These are phyloP conservation scores for Vanrija sp. DNA, from an alignment of 1,284 basidiomycete species.

Conservation along the genomic window DNA sequence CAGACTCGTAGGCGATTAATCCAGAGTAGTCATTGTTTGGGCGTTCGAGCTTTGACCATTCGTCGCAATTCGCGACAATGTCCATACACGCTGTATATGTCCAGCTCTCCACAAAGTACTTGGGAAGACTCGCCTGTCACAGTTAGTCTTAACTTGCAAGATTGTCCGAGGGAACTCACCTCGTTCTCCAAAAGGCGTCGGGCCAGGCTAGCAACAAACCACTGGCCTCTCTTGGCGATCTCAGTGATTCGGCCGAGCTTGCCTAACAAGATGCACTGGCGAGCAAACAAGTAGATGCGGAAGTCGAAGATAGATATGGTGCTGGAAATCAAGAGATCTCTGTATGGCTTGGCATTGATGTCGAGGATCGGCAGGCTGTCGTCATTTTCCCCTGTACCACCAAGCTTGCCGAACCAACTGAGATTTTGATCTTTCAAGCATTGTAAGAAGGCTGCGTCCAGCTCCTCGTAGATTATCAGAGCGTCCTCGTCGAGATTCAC, in stretches of 20 bases:
- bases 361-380: constrained; percentile 80
- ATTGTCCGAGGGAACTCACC: constrained; percentile 52
- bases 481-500: constrained; percentile 88
- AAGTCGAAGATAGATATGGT: constrained; percentile 93
- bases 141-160: constrained; percentile 2
- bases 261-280: constrained; percentile 75
- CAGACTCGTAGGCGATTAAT: constrained; percentile 50
- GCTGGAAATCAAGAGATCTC: constrained; percentile 83
- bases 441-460: constrained; percentile 80
- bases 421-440: constrained; percentile 69
- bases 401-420: constrained; percentile 83
- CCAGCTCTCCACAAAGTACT: constrained; percentile 87
- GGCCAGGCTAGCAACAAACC: constrained; percentile 43
- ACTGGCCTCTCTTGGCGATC: constrained; percentile 64
- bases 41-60: constrained; percentile 57
- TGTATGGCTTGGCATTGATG: constrained; percentile 74
- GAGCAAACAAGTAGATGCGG: constrained; percentile 81
- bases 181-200: constrained; percentile 62
- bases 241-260: constrained; percentile 73
- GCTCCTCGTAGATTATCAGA: constrained; percentile 81
- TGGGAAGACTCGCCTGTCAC: constrained; percentile 63
- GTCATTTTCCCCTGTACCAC: constrained; percentile 58
- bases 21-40: constrained; percentile 57
- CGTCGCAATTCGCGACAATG: constrained; percentile 76
- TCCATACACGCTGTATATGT: constrained; percentile 85